phyloP scores from a whole-genome alignment of 2,329 filamentous ascomycete species.

The Monosporascus cannonballus region DNA sequence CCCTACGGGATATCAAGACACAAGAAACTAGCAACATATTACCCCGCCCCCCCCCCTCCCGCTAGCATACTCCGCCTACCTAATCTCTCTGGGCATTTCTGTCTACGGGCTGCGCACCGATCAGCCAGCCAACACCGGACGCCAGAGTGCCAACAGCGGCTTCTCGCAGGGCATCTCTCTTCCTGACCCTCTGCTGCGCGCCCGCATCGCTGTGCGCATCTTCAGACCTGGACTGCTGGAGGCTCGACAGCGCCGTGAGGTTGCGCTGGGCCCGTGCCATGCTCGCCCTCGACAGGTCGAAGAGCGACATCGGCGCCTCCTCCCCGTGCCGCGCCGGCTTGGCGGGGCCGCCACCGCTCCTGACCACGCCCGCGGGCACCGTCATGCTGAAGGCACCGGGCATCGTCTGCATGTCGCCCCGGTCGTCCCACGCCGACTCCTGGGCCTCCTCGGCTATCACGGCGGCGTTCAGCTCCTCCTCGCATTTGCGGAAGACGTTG shows the following conservation, averaged over 20 bases:
- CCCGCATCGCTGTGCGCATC: conserved; percentile 25
- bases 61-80: conserved; percentile 4
- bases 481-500: conserved; percentile 67
- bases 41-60: no score
- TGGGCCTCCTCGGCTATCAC: conserved; percentile 60
- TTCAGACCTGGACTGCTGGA: conserved; percentile 37
- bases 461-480: conserved; percentile 66
- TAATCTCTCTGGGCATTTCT: conserved; percentile 22
- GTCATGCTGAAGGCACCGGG: conserved; percentile 46
- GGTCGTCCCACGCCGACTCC: conserved; percentile 65
- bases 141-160: conserved; percentile 62
- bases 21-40: no score
- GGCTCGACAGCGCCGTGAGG: conserved; percentile 47
- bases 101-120: conserved; percentile 46
- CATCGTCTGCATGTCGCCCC: conserved; percentile 52
- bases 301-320: conserved; percentile 59
- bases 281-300: conserved; percentile 57
- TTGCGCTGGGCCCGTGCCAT: conserved; percentile 54
- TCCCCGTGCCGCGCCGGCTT: conserved; percentile 26
- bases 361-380: conserved; percentile 23
- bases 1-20: no score
- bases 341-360: conserved; percentile 19
- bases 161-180: conserved; percentile 65
- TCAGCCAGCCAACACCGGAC: conserved; percentile 61
- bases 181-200: conserved; percentile 45